Base-by-base conservation (phyloP, 1,139 yeast species). In the Arxiozyma heterogenica region DNA sequence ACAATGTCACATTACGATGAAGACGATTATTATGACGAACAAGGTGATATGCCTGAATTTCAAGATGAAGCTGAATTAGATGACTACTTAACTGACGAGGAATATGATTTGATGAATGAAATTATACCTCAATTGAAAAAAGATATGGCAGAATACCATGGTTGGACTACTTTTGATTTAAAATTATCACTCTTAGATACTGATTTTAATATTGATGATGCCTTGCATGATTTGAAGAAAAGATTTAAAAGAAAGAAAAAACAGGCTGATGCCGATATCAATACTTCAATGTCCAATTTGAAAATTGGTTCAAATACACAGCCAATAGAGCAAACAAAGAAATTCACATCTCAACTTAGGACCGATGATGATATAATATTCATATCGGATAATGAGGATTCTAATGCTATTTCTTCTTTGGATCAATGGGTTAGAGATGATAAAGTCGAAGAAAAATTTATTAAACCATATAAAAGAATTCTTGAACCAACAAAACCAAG, bases 401-500 rank as follows among this genome's bases (percentile, higher is more conserved):
- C 11, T 7, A 27, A 27, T 27, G 8, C 30, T 27, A 2, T 5
- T 8, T 8, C 57, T 12, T 57, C 55, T 3, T 34, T 23, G 11
- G 23, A 17, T 8, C 44, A 39, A 17, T 39, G 44, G 44, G 23
- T 47, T 7, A 22, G 51, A 21, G 58, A 53, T 20, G 44, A 45
- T 17, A 56, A 55, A 47, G 57, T 59, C 21, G 54, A 54, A 12
- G 58, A 57, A 18, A 54, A 54, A n/a, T 48, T 52, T 1, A 45
- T 58, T 12, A 58, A 54, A n/a, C 55, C 61, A 15, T 61, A 66
- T 50, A 62, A 62, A 51, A 65, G 61, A 50, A 55, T 60, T 15
- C 58, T 62, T 3, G 58, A 55, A 3, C 68, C 68, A 38, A 71
- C 74, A n/a, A 67, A 69, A 51, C 75, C 76, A 18, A 66, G 64